Percentiles rank a stretch among this genome's conserved stretches.
Evolutionary conservation across 116 monocot genomes (phyloP).

Genomic region (Cymodocea nodosa): DNA sequence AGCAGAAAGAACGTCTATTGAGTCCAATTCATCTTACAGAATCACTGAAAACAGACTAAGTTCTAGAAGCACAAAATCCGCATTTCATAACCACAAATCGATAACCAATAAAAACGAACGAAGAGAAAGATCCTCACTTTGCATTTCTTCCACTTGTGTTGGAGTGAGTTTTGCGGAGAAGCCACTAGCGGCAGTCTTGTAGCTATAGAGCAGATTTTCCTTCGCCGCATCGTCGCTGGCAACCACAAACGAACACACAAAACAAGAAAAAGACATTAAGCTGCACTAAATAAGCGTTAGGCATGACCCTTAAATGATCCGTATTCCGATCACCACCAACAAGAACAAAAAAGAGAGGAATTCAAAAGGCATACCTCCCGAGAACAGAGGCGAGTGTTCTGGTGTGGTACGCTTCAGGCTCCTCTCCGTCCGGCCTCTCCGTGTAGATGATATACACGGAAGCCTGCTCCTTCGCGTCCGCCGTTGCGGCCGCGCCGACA

Average conservation of each 20-base stretch:
- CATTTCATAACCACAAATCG: background rate
- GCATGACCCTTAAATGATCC: too few relatives aligned
- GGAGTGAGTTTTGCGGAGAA: slow-evolving; percentile 84
- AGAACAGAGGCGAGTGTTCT: slow-evolving; percentile 69
- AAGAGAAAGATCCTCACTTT: slow-evolving; percentile 31
- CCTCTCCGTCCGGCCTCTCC: slow-evolving; percentile 41
- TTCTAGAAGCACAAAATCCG: background rate
- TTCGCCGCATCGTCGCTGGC: slow-evolving; percentile 60
- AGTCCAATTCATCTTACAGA: too few relatives aligned
- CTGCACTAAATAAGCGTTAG: too few relatives aligned
- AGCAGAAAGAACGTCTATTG: too few relatives aligned
- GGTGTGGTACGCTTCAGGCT: slow-evolving; percentile 71
- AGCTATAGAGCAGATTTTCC: slow-evolving; percentile 68
- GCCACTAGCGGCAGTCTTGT: slow-evolving; percentile 65
- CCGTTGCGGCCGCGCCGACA: background rate
- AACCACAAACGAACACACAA: background rate
- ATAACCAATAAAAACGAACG: background rate
- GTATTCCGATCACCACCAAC: background rate
- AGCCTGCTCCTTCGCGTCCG: slow-evolving; percentile 1
- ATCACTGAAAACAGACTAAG: too few relatives aligned
- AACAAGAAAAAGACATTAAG: background rate
- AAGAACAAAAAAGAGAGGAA: background rate
- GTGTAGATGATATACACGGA: slow-evolving; percentile 66
- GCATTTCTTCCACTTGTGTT: slow-evolving; percentile 56
- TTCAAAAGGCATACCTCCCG: slow-evolving; percentile 41